Base-by-base conservation (phyloP, 305 asterid genomes). In the Fraxinus albicans region DNA sequence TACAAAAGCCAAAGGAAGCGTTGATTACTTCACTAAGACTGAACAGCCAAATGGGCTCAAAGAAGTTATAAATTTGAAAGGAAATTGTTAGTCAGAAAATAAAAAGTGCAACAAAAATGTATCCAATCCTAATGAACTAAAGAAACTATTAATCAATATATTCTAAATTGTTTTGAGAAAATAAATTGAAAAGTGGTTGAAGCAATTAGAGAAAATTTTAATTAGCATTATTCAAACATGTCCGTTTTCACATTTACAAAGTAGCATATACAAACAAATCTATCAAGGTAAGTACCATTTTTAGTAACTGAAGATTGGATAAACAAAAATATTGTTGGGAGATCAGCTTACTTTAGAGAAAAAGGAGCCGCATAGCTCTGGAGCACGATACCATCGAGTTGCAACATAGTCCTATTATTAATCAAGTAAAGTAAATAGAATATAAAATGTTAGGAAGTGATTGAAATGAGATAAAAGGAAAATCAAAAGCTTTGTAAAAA, bases 321-420 rank as follows among this genome's bases (percentile, higher is more conserved):
- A 47, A 47, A 47, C n/a, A 12, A 12, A 47, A 12, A 47, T 47
- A 3, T 47, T 13, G 19, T 47, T 13, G 58, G 58, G 58, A 79
- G 58, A 78, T 73, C 33, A 79, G 84, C 89, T 88, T 90, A 93
- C 97, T 85, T 93, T 93, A 25, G 97, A 93, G 94, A 93, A 93
- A 88, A 93, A 93, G 65, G 97, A 93, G 77, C 97, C 97, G 42
- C 97, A 93, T 83, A 93, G 84, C 90, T 93, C 97, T 65, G 95
- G 97, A 83, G 97, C 97, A 74, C 97, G 95, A 83, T 93, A 93
- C 97, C 97, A 93, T 60, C 95, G 88, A 58, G 95, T 93, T 79
- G 97, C 97, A 85, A 93, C 97, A 85, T 91, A 93, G 83, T 93
- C 97, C 97, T 93, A 81, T 27, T 85, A 83, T 40, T 77, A 73